These are phyloP conservation scores for Capsicum baccatum DNA, from an alignment of 257 asterid species.

Conservation along the genomic window DNA sequence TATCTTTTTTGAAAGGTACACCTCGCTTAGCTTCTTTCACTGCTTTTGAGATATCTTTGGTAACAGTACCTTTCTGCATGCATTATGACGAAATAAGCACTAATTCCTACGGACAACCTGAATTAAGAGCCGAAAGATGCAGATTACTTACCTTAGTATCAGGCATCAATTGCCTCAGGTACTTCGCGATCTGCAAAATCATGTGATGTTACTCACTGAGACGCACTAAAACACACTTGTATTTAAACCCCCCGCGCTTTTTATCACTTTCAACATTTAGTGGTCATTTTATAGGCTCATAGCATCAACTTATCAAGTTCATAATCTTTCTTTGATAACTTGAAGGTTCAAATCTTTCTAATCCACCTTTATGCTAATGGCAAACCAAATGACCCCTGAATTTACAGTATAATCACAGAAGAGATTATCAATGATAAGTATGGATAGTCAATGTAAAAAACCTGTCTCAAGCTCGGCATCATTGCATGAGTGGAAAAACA, in stretches of 20 bases:
- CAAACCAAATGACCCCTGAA: conserved; percentile 21
- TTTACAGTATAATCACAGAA: not conserved
- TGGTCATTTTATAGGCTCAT: not conserved
- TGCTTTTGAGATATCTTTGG: conserved; percentile 71
- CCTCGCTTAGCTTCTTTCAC: conserved; percentile 78
- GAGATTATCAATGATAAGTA: not conserved
- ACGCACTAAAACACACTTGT: not conserved
- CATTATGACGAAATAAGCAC: not conserved
- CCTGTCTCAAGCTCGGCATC: conserved; percentile 92
- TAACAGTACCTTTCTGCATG: conserved; percentile 88
- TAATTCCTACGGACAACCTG: not conserved
- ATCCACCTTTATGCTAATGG: not conserved
- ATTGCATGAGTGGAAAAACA: conserved; percentile 83
- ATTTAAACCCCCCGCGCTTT: not conserved
- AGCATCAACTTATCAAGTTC: conserved; percentile 23
- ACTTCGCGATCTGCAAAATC: conserved; percentile 68
- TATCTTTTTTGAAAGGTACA: conserved; percentile 84
- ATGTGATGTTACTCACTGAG: not conserved
- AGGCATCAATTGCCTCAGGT: conserved; percentile 81
- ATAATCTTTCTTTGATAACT: not conserved
- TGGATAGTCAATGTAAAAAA: conserved; percentile 33
- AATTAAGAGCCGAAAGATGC: conserved; percentile 29
- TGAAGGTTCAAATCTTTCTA: not conserved
- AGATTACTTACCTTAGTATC: conserved; percentile 64
- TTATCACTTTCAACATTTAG: not conserved